Evolutionary conservation across 768 basidiomycete species (phyloP).

Genomic region (Pseudohyphozyma bogoriensis): DNA sequence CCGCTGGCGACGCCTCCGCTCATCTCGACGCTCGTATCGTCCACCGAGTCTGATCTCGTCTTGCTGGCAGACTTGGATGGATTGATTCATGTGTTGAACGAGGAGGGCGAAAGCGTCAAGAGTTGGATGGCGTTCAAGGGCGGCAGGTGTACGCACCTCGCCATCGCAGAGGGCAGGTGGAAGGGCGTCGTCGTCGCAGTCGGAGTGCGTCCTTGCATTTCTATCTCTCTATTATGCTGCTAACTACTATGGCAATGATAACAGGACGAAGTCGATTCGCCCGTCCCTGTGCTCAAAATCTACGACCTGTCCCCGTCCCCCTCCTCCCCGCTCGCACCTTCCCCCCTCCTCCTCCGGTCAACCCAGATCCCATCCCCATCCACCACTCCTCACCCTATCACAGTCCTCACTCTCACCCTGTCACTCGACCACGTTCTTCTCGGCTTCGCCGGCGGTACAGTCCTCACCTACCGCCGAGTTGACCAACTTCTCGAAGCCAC

Average conservation of each 20-base stretch:
- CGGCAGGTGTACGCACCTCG: background rate
- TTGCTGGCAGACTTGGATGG: constrained; percentile 22
- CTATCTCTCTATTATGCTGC: constrained; percentile 4
- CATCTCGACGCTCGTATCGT: constrained; percentile 15
- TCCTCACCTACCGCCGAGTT: constrained; percentile 79
- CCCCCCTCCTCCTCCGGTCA: constrained; percentile 51
- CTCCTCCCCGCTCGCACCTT: constrained; percentile 55
- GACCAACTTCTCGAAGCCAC: constrained; percentile 71
- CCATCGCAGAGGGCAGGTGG: constrained; percentile 6
- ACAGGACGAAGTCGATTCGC: constrained; percentile 59
- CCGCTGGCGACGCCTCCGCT: no score
- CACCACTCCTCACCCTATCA: constrained; percentile 46
- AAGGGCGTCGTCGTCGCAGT: constrained; percentile 75
- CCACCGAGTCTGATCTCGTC: background rate
- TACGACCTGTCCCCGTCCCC: constrained; percentile 70
- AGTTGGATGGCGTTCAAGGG: constrained; percentile 11
- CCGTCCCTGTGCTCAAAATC: constrained; percentile 50
- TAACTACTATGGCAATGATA: no score
- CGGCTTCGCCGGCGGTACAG: constrained; percentile 89
- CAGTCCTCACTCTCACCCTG: constrained; percentile 66
- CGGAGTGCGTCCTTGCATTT: constrained; percentile 50
- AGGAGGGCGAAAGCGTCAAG: constrained; percentile 1
- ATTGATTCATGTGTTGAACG: constrained; percentile 2
- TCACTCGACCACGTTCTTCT: constrained; percentile 75
- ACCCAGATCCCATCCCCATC: constrained; percentile 47